These are phyloP conservation scores for Calocera cornea DNA, from an alignment of 768 basidiomycete genomes.

Conservation along the genomic window DNA sequence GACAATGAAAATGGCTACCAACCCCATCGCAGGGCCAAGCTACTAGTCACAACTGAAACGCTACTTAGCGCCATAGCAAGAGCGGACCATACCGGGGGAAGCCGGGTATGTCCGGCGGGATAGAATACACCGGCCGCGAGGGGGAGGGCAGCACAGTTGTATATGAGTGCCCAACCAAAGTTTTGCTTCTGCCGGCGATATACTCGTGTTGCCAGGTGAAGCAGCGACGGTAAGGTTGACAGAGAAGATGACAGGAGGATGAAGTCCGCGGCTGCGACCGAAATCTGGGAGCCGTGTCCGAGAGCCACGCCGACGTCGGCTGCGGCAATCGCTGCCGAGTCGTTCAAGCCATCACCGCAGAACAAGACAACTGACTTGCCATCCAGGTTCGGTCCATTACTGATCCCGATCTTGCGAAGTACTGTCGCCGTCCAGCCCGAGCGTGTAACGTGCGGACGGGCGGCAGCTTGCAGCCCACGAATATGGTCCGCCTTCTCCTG, in stretches of 20 bases:
- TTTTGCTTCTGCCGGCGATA: conserved; percentile 61
- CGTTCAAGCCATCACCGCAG: conserved; percentile 52
- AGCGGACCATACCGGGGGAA: conserved; percentile 69
- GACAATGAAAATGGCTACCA: conserved; percentile 8
- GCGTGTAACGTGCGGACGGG: neutral
- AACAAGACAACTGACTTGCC: conserved; percentile 38
- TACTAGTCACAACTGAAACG: conserved; percentile 22
- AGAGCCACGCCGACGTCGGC: conserved; percentile 37
- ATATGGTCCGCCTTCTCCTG: conserved; percentile 51
- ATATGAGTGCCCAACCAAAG: conserved; percentile 53
- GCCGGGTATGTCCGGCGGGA: conserved; percentile 45
- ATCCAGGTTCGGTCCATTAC: neutral
- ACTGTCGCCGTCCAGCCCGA: neutral
- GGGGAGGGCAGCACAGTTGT: conserved; percentile 54
- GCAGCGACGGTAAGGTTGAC: conserved; percentile 42
- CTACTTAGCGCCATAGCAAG: conserved; percentile 55
- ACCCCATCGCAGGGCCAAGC: conserved; percentile 26
- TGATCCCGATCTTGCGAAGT: neutral
- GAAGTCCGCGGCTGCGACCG: conserved; percentile 67
- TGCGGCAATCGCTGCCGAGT: conserved; percentile 43
- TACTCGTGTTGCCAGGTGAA: conserved; percentile 48
- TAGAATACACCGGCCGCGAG: conserved; percentile 70
- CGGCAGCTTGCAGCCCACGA: conserved; percentile 18
- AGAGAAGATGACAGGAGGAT: conserved; percentile 50
- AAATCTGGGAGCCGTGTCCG: conserved; percentile 33